Conservation (phyloP, 2,329 filamentous ascomycete species). For the Xylariaceae sp. region DNA sequence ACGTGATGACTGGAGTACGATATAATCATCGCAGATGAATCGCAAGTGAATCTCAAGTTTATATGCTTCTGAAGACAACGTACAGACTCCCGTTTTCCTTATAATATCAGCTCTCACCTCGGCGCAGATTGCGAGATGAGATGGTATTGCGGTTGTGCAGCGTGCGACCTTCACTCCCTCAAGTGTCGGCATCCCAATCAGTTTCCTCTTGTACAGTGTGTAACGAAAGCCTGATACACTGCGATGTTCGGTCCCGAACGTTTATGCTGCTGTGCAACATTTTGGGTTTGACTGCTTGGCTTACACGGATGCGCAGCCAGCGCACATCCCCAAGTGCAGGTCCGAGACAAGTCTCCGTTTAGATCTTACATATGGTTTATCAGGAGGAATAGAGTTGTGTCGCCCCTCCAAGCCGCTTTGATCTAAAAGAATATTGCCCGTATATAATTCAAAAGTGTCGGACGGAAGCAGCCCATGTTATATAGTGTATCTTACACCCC, state of each 20-base stretch:
- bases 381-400: constrained; percentile 2
- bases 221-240: not conserved
- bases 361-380: not conserved
- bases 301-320: no score
- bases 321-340: constrained; percentile 14
- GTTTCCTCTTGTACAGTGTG: no score
- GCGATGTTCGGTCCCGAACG: constrained; percentile 10
- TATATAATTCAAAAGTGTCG: not conserved
- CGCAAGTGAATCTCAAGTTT: no score
- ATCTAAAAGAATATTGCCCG: not conserved
- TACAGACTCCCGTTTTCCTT: no score
- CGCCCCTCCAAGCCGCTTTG: not conserved
- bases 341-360: constrained; percentile 3
- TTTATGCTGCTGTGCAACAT: not conserved
- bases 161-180: not conserved
- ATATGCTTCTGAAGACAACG: no score
- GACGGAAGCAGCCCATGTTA: not conserved
- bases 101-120: no score
- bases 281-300: not conserved
- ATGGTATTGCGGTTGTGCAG: not conserved
- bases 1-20: no score
- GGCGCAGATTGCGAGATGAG: no score
- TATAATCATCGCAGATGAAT: no score
- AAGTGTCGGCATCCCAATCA: not conserved
- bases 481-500: not conserved